Conservation (phyloP, 192 early-diverging fungal species). For the Coemansia sp. region DNA sequence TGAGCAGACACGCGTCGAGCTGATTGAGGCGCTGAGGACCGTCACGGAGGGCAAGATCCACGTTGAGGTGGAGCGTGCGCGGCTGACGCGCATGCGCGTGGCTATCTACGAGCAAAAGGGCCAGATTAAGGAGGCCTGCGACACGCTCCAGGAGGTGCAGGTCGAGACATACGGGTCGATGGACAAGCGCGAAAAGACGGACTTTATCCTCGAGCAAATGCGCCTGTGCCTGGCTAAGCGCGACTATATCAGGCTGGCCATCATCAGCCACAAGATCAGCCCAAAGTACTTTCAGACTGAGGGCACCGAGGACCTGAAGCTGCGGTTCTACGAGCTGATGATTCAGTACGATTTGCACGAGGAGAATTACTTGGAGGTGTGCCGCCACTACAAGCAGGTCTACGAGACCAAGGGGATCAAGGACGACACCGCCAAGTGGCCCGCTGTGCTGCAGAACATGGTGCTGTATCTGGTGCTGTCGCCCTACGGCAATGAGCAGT, state of each 20-base stretch:
- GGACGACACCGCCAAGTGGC: conserved; percentile 78
- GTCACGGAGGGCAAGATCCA: conserved; percentile 99
- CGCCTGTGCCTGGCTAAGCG: conserved; percentile 90
- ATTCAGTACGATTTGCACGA: conserved; percentile 94
- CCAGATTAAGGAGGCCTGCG: conserved; percentile 87
- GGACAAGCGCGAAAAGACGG: conserved; percentile 98
- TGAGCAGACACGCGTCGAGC: conserved; percentile 80
- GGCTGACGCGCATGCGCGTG: conserved; percentile 87
- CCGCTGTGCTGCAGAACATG: conserved; percentile 73
- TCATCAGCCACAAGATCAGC: conserved; percentile 96
- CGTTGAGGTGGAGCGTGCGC: conserved; percentile 98
- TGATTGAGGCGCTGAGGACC: conserved; percentile 91
- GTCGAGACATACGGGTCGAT: conserved; percentile 99
- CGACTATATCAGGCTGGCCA: conserved; percentile 90
- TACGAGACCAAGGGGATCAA: conserved; percentile 85
- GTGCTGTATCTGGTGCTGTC: conserved; percentile 88
- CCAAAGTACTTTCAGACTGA: conserved; percentile 89
- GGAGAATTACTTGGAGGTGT: conserved; percentile 84
- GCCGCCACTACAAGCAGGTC: conserved; percentile 91
- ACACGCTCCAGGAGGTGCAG: conserved; percentile 96
- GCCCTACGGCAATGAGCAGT: conserved; percentile 96
- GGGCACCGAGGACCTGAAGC: conserved; percentile 77
- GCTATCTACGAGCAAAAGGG: conserved; percentile 92
- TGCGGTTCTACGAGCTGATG: conserved; percentile 97
- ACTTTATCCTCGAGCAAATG: conserved; percentile 99